A percentile compares a stretch with the other conserved stretches of the same genome.
Conservation (phyloP, 2,329 filamentous ascomycete species). For the Diaporthe vexans region DNA sequence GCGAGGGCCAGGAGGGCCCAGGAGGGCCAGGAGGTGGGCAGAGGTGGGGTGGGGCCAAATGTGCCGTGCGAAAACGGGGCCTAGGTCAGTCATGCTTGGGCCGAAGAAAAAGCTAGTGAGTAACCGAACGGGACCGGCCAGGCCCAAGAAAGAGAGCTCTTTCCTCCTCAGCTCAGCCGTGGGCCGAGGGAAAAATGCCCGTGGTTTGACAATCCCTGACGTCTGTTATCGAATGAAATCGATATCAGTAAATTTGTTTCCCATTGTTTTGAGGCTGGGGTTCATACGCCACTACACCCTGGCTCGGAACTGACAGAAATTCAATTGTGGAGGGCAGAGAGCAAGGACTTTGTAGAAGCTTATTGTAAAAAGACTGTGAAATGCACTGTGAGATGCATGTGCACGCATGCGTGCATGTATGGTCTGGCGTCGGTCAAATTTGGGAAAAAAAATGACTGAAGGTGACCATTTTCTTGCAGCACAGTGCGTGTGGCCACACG, state of each 20-base stretch:
- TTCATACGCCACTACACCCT: not conserved
- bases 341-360: not conserved
- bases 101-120: slow-evolving; percentile 1
- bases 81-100: not conserved
- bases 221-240: not conserved
- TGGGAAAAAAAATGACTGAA: slow-evolving; percentile 5
- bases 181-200: slow-evolving; percentile 12
- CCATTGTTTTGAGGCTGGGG: not conserved
- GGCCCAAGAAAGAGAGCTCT: not conserved
- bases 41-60: slow-evolving; percentile 29
- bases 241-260: not conserved
- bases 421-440: not conserved
- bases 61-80: not conserved
- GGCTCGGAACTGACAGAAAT: not conserved
- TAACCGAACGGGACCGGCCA: slow-evolving; percentile 24
- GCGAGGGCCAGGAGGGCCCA: slow-evolving; percentile 1
- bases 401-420: slow-evolving; percentile 8
- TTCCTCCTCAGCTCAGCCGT: slow-evolving; percentile 13
- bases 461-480: slow-evolving; percentile 21
- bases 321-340: not conserved
- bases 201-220: slow-evolving; percentile 1
- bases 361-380: not conserved
- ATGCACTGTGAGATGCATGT: slow-evolving; percentile 4
- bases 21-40: slow-evolving; percentile 21
- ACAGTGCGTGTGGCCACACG: slow-evolving; percentile 22